Base-by-base conservation (phyloP, 1,284 basidiomycete genomes). In the Boletus smithii region DNA sequence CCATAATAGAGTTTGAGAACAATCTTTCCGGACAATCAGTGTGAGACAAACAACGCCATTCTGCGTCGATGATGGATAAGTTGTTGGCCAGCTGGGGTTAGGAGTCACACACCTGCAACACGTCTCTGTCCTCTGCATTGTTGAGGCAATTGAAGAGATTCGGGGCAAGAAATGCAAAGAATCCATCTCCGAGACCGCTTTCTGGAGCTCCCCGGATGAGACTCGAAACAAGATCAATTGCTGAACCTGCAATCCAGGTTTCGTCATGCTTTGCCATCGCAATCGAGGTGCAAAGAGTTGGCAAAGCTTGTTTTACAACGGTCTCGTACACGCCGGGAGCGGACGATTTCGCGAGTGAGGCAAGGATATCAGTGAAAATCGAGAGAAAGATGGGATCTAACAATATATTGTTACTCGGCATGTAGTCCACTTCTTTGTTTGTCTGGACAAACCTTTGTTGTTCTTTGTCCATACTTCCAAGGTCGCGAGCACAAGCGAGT, bases 381-480 rank as follows among this genome's bases (percentile, higher is more conserved):
- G 91, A 91, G 26, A 92, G 78, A 56, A 94, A 83, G 44, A 97
- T 84, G 0, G 92, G 92, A 71, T 97, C 94, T 94, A 60, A 5
- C 36, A 17, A 20, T 39, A 40, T 40, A 48, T 47, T 22, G 39
- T 50, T 38, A 42, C 23, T 54, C 17, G 32, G 30, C 27, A 38
- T 30, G 26, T 13, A 31, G 6, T 33, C 9, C 20, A 17, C 20
- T 31, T 17, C 5, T 16, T 26, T 42, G 33, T 31, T 29, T 31
- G 42, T 18, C 14, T 16, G 31, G 31, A 27, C 52, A 32, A 44
- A 87, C 91, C 91, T 73, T 85, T 86, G 62, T 84, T 87, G 57
- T 92, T 90, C 63, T 85, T 85, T 41, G 78, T 74, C 91, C 91
- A 95, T 17, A 91, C 83, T 37, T 88, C 80, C 23, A 93, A 73